phyloP scores from a whole-genome alignment of 2,329 filamentous ascomycete species.

The Verticillium klebahnii region DNA sequence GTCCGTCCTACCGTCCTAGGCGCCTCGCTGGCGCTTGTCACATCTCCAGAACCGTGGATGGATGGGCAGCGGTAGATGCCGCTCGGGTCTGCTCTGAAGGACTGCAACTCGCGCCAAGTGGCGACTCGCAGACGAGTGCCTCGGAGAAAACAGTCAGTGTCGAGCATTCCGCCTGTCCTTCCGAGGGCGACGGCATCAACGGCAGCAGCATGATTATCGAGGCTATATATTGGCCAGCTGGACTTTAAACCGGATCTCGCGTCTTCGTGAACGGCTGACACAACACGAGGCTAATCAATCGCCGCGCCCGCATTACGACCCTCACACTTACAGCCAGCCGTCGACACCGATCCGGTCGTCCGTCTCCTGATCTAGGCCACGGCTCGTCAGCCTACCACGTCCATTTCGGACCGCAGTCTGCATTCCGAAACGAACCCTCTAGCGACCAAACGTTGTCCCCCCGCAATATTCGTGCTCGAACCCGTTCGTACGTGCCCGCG shows the following conservation, averaged over 20 bases:
- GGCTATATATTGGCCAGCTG: not conserved
- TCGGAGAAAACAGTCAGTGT: not conserved
- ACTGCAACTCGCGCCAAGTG: not conserved
- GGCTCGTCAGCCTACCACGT: not conserved
- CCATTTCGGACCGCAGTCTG: not conserved
- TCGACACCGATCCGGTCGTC: not conserved
- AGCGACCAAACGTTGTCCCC: not conserved
- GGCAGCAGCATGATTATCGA: not conserved
- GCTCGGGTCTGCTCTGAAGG: not conserved
- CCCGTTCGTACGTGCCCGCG: not conserved
- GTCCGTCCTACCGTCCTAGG: not conserved
- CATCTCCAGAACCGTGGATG: not conserved
- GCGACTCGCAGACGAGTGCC: not conserved
- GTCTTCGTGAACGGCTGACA: not conserved
- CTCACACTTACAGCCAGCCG: too few species aligned
- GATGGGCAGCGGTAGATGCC: not conserved
- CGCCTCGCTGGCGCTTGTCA: not conserved
- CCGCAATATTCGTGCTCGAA: not conserved
- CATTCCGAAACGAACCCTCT: not conserved
- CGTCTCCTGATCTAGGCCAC: not conserved
- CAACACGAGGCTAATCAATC: not conserved
- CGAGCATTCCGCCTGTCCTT: not conserved
- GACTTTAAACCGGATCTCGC: not conserved
- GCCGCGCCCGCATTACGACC: not conserved
- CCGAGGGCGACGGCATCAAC: not conserved